Evolutionary conservation across 495 filamentous ascomycete species (phyloP).

Genomic region (Tuber calosporum): DNA sequence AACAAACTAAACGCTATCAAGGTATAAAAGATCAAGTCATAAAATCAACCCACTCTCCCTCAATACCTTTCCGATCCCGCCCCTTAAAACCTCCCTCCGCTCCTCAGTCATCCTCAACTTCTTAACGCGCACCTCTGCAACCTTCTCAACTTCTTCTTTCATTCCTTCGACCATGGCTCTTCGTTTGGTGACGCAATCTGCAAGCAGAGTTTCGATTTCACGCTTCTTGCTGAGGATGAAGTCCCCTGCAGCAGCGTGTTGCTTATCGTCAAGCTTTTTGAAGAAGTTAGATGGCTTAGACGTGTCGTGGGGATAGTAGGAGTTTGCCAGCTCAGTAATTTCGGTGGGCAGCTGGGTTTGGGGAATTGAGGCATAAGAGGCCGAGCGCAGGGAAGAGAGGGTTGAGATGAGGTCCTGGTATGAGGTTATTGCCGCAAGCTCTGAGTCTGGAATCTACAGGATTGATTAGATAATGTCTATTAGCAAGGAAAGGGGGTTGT

Average conservation of each 20-base stretch:
- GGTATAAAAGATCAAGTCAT: not conserved
- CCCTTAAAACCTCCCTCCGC: slow-evolving; percentile 27
- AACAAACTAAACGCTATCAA: not conserved
- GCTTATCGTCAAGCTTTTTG: slow-evolving; percentile 30
- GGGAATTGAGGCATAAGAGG: slow-evolving; percentile 19
- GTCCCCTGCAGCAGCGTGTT: slow-evolving; percentile 32
- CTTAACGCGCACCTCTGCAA: slow-evolving; percentile 27
- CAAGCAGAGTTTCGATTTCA: slow-evolving; percentile 83
- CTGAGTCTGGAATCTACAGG: slow-evolving; percentile 17
- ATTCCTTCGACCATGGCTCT: slow-evolving; percentile 60
- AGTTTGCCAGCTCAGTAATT: slow-evolving; percentile 29
- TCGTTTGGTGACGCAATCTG: slow-evolving; percentile 49
- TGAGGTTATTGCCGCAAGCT: slow-evolving; percentile 29
- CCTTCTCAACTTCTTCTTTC: slow-evolving; percentile 51
- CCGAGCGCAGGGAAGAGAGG: slow-evolving; percentile 10
- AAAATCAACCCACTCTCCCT: slow-evolving; percentile 28
- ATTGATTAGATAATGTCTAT: not conserved
- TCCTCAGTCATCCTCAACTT: slow-evolving; percentile 33
- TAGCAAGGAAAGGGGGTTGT: not conserved
- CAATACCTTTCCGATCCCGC: slow-evolving; percentile 29
- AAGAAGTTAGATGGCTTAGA: slow-evolving; percentile 33
- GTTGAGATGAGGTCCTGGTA: slow-evolving; percentile 21
- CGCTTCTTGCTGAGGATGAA: slow-evolving; percentile 43
- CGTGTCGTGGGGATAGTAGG: slow-evolving; percentile 32
- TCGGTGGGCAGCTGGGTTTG: slow-evolving; percentile 23